Base-by-base conservation (phyloP, 2,329 filamentous ascomycete genomes). In the Chaetomium olivaceum region DNA sequence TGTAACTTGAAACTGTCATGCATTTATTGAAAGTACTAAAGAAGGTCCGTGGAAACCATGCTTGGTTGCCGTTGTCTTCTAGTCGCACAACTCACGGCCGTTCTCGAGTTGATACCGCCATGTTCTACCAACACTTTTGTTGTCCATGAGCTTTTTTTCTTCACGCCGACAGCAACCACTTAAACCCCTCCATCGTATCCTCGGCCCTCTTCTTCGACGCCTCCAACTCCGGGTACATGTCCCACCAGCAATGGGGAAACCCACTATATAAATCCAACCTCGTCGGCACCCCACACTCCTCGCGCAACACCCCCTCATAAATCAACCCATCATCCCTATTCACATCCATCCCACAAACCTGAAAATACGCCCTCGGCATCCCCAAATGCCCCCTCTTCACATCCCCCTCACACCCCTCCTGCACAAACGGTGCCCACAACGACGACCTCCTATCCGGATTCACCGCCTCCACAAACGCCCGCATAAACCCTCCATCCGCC, bases 401-500 rank as follows among this genome's bases (percentile, higher is more conserved):
- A 46, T 29, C 60, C 14, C 31, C 51, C 25, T 54, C 51, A 11
- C 12, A 29, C 31, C 23, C 11, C n/a, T 11, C 12, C 33, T 51
- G 43, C 21, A 48, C 27, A 51, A 63, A 63, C 25, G 61, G 61
- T n/a, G 61, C 61, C 61, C 61, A 63, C 8, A 58, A 29, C 7
- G 51, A 39, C 14, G 60, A 57, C 12, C 11, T 25, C 2, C 9
- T n/a, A 8, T 63, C 54, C n/a, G 54, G 52, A n/a, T 11, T 4
- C 12, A 51, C 51, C 9, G 39, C 61, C 27, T 43, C 54, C 1
- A 11, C 6, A 61, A 61, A 61, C 11, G 58, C 54, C 6, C 69
- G 63, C 11, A 77, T 71, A 4, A 70, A 67, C 2, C 69, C 66
- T 2, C 67, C 61, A 58, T 75, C 72, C 14, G 82, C 69, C 0